Percentiles rank a stretch among this genome's conserved stretches.
phyloP scores from a whole-genome alignment of 2,329 filamentous ascomycete species.

The Aspergillus quadricinctus region DNA sequence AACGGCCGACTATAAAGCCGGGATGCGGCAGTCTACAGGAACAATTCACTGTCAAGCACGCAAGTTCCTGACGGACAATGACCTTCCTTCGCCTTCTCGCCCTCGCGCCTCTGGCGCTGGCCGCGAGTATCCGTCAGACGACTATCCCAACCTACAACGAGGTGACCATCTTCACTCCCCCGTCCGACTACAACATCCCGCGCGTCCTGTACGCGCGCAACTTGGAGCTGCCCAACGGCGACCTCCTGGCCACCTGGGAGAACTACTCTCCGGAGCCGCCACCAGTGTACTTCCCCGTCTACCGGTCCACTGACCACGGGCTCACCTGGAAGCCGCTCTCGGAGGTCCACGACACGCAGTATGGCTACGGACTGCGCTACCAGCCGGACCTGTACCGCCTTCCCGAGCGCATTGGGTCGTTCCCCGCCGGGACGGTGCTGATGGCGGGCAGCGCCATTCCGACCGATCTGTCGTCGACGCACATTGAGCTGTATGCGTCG shows the following conservation, averaged over 20 bases:
- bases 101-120: constrained; percentile 8
- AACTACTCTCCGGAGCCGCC: constrained; percentile 54
- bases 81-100: constrained; percentile 10
- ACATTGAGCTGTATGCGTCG: constrained; percentile 67
- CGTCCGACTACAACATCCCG: constrained; percentile 43
- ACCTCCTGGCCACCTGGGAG: constrained; percentile 52
- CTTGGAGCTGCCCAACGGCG: constrained; percentile 41
- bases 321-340: constrained; percentile 61
- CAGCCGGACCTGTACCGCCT: constrained; percentile 67
- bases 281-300: constrained; percentile 50
- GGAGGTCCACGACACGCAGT: constrained; percentile 59
- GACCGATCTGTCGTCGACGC: constrained; percentile 55
- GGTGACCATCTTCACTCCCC: constrained; percentile 41
- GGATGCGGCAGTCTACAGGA: not conserved
- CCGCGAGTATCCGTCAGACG: constrained; percentile 2
- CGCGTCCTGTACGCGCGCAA: constrained; percentile 52
- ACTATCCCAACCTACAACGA: constrained; percentile 24
- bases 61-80: constrained; percentile 7
- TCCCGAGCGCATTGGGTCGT: constrained; percentile 54
- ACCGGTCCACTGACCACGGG: constrained; percentile 51
- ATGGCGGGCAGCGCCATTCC: constrained; percentile 54
- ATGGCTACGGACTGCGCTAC: constrained; percentile 63
- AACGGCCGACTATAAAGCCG: not conserved
- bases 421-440: constrained; percentile 59
- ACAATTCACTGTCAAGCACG: not conserved